A percentile compares a stretch with the other conserved stretches of the same genome.
Evolutionary conservation across 257 asterid species (phyloP).

Genomic region (Petunia axillaris): DNA sequence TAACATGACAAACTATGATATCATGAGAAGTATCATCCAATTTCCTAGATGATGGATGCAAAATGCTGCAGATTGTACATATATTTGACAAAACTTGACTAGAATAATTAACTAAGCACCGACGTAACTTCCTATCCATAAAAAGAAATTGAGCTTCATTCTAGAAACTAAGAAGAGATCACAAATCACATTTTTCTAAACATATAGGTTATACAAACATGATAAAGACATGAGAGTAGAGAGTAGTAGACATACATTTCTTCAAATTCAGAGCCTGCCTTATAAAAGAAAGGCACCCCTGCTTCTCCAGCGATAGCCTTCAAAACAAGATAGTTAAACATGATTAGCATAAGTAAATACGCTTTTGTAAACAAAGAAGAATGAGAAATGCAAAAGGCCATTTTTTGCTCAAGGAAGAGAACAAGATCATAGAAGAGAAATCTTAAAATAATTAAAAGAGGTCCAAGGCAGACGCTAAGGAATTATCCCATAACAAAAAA

Average conservation of each 20-base stretch:
- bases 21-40: slow-evolving; percentile 18
- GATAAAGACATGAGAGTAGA: neutral
- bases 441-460: slow-evolving; percentile 9
- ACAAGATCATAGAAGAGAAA: slow-evolving; percentile 4
- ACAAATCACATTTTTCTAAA: neutral
- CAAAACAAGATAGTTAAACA: slow-evolving; percentile 35
- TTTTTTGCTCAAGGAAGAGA: neutral
- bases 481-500: neutral
- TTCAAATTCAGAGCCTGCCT: slow-evolving; percentile 97
- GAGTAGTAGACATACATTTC: slow-evolving; percentile 68
- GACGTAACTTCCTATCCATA: neutral
- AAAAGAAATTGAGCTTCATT: slow-evolving; percentile 12
- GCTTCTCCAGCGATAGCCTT: slow-evolving; percentile 99
- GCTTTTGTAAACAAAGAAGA: neutral
- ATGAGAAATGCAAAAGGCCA: neutral
- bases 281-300: slow-evolving; percentile 95
- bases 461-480: neutral
- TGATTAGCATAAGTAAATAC: slow-evolving; percentile 11
- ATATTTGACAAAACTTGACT: neutral
- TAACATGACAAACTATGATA: neutral
- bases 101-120: neutral
- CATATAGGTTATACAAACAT: slow-evolving; percentile 20
- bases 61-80: neutral
- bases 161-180: slow-evolving; percentile 17
- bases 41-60: slow-evolving; percentile 9